These are phyloP conservation scores for Alternaria rosae DNA, from an alignment of 2,329 filamentous ascomycete genomes.

Conservation along the genomic window DNA sequence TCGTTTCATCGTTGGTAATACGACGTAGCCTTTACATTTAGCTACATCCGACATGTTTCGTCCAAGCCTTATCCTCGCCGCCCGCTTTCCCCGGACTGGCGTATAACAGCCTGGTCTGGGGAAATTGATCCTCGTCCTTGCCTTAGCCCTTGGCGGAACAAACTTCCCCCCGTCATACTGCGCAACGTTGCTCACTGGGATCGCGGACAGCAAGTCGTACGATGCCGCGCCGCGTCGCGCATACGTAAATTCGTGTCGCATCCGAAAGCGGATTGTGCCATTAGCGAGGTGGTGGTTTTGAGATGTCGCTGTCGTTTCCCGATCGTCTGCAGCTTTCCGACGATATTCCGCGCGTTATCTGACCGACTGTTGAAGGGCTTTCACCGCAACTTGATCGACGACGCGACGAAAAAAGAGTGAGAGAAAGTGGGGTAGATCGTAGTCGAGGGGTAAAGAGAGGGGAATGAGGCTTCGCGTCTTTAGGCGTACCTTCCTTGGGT, in stretches of 20 bases:
- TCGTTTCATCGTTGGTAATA: conserved; percentile 15
- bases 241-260: conserved; percentile 1
- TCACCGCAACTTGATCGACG: conserved; percentile 17
- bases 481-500: background rate
- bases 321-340: conserved; percentile 6
- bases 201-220: conserved; percentile 2
- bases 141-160: conserved; percentile 21
- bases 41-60: conserved; percentile 6
- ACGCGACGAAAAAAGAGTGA: background rate
- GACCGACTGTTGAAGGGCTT: conserved; percentile 13
- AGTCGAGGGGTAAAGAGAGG: background rate
- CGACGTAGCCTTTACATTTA: conserved; percentile 18
- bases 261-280: conserved; percentile 1
- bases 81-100: conserved; percentile 29
- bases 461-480: background rate
- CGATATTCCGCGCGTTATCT: conserved; percentile 4
- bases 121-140: conserved; percentile 27
- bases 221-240: conserved; percentile 3
- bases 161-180: conserved; percentile 20
- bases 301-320: background rate
- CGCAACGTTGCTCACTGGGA: conserved; percentile 12
- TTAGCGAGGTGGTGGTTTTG: conserved; percentile 2
- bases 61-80: conserved; percentile 8
- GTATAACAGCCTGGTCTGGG: conserved; percentile 29
- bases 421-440: background rate